Evolutionary conservation across 129 eudicot genomes (phyloP).

Genomic region (Centella asiatica): DNA sequence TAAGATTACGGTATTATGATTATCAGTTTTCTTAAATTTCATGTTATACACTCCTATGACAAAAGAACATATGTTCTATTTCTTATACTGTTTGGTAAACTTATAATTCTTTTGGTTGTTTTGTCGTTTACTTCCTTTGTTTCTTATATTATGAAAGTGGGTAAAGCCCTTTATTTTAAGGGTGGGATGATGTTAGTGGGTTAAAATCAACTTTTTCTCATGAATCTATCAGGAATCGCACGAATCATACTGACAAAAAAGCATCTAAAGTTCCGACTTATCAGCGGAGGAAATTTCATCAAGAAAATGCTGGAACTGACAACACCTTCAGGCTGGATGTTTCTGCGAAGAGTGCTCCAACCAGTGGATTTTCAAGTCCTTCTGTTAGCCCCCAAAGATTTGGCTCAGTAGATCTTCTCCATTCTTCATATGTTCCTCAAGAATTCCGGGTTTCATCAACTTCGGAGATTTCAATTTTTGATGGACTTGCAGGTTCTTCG

Average conservation of each 20-base stretch:
- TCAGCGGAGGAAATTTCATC: constrained; percentile 38
- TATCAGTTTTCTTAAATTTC: no score
- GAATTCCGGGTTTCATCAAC: constrained; percentile 24
- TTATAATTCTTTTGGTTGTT: no score
- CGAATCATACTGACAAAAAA: constrained; percentile 15
- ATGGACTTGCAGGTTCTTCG: constrained; percentile 12
- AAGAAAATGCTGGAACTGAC: constrained; percentile 28
- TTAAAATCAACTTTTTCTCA: constrained; percentile 1
- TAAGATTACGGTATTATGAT: no score
- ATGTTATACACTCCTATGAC: neutral
- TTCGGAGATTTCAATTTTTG: constrained; percentile 18
- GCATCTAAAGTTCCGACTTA: constrained; percentile 44
- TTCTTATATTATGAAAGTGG: neutral
- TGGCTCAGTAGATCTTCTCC: constrained; percentile 38
- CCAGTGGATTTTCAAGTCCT: constrained; percentile 64
- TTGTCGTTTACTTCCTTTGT: neutral
- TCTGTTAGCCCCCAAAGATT: constrained; percentile 65
- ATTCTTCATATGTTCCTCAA: constrained; percentile 23
- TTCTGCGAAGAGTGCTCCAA: constrained; percentile 72
- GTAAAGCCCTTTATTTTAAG: neutral
- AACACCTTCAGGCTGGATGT: constrained; percentile 37
- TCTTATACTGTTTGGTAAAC: no score
- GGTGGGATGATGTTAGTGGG: neutral
- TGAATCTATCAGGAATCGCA: constrained; percentile 21
- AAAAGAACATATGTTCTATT: no score